Evolutionary conservation across 495 filamentous ascomycete species (phyloP).

Genomic region (Lasiosphaeriaceae sp.): DNA sequence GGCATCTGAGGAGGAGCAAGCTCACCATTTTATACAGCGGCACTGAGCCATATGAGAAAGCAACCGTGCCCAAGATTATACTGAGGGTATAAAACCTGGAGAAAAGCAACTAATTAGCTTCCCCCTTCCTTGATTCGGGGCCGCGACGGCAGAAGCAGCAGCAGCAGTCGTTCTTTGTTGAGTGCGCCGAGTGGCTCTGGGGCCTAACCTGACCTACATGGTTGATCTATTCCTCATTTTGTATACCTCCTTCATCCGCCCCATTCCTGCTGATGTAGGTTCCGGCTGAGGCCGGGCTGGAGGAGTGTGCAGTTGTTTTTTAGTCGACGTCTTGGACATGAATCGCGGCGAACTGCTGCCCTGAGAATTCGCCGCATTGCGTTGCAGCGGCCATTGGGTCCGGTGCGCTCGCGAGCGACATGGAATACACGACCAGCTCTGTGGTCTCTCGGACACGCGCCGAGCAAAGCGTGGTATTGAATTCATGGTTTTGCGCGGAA

Average conservation of each 20-base stretch:
- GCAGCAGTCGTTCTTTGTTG: background rate
- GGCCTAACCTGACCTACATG: slow-evolving; percentile 38
- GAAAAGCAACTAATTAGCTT: background rate
- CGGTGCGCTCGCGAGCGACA: background rate
- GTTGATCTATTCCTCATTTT: slow-evolving; percentile 56
- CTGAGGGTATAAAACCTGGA: slow-evolving; percentile 77
- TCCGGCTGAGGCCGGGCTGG: slow-evolving; percentile 9
- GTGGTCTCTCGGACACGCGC: slow-evolving; percentile 6
- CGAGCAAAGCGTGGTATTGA: slow-evolving; percentile 16
- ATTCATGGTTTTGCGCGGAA: slow-evolving; percentile 15
- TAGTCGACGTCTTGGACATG: slow-evolving; percentile 16
- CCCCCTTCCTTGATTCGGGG: background rate
- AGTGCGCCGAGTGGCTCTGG: background rate
- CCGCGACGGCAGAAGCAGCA: background rate
- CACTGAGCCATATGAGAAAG: slow-evolving; percentile 91
- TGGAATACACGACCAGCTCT: slow-evolving; percentile 9
- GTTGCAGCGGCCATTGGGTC: background rate
- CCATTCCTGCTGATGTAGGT: slow-evolving; percentile 44
- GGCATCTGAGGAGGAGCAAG: background rate
- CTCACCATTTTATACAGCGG: slow-evolving; percentile 95
- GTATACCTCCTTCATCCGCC: slow-evolving; percentile 51
- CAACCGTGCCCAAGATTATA: slow-evolving; percentile 83
- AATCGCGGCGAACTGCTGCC: slow-evolving; percentile 10
- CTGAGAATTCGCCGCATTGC: background rate
- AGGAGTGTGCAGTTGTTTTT: slow-evolving; percentile 12